These are phyloP conservation scores for Chrysoporthe cubensis DNA, from an alignment of 2,329 filamentous ascomycete species.

Conservation along the genomic window DNA sequence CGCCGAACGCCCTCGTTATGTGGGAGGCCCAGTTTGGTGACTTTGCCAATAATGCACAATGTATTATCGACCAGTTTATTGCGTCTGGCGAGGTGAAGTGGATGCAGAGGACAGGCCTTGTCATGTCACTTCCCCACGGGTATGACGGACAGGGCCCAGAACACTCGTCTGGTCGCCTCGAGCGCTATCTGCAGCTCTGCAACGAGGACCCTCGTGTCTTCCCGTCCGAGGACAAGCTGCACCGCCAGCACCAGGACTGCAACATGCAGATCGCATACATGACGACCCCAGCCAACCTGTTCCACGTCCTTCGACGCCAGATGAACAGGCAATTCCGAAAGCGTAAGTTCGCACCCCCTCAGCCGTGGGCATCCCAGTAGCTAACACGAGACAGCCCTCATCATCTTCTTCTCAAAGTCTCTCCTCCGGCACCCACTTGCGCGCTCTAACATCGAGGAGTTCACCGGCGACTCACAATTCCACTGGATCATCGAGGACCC, in stretches of 20 bases:
- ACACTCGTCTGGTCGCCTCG: constrained; percentile 95
- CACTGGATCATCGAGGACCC: constrained; percentile 94
- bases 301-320: constrained; percentile 94
- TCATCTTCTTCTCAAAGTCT: constrained; percentile 98
- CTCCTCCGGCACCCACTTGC: constrained; percentile 92
- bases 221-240: constrained; percentile 84
- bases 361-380: not conserved
- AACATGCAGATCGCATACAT: constrained; percentile 99
- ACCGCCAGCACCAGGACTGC: constrained; percentile 98
- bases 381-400: constrained; percentile 64
- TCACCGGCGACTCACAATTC: constrained; percentile 90
- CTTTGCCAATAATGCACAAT: constrained; percentile 99
- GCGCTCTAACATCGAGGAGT: constrained; percentile 87
- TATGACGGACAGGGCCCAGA: constrained; percentile 98
- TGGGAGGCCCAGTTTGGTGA: constrained; percentile 99
- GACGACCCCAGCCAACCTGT: constrained; percentile 94
- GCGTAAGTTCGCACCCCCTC: constrained; percentile 63
- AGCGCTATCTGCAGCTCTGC: constrained; percentile 94
- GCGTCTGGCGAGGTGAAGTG: constrained; percentile 98
- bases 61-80: constrained; percentile 98
- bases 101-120: constrained; percentile 95
- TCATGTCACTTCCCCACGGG: constrained; percentile 95
- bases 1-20: constrained; percentile 95
- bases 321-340: constrained; percentile 99
- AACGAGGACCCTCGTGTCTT: constrained; percentile 97